Conservation (phyloP, 140 eudicot species). For the Cichorium intybus region DNA sequence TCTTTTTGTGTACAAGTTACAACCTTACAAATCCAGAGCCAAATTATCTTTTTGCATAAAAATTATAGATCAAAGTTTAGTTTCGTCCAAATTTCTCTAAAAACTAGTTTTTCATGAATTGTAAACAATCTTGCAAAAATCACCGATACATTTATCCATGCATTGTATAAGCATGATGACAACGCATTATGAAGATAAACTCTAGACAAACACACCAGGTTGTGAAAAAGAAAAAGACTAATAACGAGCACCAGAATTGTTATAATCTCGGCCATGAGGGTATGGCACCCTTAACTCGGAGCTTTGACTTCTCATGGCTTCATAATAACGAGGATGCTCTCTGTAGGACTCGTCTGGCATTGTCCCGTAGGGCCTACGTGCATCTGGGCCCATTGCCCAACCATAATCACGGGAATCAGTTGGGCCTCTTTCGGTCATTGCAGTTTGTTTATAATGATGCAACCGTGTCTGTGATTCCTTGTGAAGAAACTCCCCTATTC, state of each 20-base stretch:
- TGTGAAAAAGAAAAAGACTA: too few species aligned
- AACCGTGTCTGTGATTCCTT: constrained; percentile 39
- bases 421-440: constrained; percentile 15
- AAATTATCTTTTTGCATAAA: constrained; percentile 7
- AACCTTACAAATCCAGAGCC: constrained; percentile 1
- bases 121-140: too few species aligned
- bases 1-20: constrained; percentile 5
- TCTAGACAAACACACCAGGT: background rate
- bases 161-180: too few species aligned
- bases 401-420: constrained; percentile 18
- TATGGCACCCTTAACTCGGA: constrained; percentile 33
- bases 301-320: constrained; percentile 24
- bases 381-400: constrained; percentile 17
- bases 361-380: constrained; percentile 15
- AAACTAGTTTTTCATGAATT: too few species aligned
- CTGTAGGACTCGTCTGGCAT: constrained; percentile 23
- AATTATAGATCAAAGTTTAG: too few species aligned
- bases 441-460: constrained; percentile 30
- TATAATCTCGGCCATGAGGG: constrained; percentile 46
- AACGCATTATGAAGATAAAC: background rate
- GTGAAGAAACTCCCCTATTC: constrained; percentile 36
- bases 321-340: constrained; percentile 29
- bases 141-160: too few species aligned
- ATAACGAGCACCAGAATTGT: constrained; percentile 26
- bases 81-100: too few species aligned